These are phyloP conservation scores for Leccinum pallidistipes DNA, from an alignment of 1,284 basidiomycete species.

Conservation along the genomic window DNA sequence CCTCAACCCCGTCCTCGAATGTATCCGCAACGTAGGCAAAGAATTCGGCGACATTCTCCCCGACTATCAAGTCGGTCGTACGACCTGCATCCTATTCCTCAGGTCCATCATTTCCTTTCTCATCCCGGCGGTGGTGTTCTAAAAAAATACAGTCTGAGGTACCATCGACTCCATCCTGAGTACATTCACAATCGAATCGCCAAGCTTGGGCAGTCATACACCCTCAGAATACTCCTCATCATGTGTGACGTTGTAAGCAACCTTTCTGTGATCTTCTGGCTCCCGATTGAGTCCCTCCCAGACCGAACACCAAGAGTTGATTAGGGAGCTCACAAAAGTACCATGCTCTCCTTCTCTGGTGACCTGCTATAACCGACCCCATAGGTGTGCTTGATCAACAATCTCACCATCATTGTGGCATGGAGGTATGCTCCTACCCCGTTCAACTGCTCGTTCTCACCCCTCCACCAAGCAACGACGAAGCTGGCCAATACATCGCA, in stretches of 20 bases:
- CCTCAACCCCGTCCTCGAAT: constrained; percentile 85
- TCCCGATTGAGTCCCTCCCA: constrained; percentile 32
- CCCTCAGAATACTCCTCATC: constrained; percentile 85
- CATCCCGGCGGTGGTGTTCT: background rate
- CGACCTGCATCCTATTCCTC: constrained; percentile 89
- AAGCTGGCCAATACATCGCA: constrained; percentile 89
- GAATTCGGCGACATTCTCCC: constrained; percentile 94
- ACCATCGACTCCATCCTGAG: constrained; percentile 96
- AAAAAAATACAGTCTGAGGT: constrained; percentile 70
- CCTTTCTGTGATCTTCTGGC: background rate
- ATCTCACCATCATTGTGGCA: constrained; percentile 88
- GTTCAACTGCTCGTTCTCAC: constrained; percentile 2
- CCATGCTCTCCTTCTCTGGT: constrained; percentile 21
- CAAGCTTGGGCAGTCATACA: constrained; percentile 80
- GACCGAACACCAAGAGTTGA: constrained; percentile 89
- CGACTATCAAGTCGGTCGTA: constrained; percentile 96
- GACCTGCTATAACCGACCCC: constrained; percentile 8
- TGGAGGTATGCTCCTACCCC: constrained; percentile 65
- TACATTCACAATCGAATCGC: constrained; percentile 93
- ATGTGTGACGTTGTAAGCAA: constrained; percentile 87
- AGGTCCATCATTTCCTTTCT: constrained; percentile 52
- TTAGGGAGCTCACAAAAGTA: constrained; percentile 90
- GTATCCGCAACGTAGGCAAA: constrained; percentile 86
- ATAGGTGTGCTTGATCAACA: constrained; percentile 86
- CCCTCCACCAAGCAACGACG: constrained; percentile 65